Evolutionary conservation across 2,329 filamentous ascomycete genomes (phyloP), one percentile per base, ranked within the genome.

Genomic region (Aspergillus ochraceus): DNA sequence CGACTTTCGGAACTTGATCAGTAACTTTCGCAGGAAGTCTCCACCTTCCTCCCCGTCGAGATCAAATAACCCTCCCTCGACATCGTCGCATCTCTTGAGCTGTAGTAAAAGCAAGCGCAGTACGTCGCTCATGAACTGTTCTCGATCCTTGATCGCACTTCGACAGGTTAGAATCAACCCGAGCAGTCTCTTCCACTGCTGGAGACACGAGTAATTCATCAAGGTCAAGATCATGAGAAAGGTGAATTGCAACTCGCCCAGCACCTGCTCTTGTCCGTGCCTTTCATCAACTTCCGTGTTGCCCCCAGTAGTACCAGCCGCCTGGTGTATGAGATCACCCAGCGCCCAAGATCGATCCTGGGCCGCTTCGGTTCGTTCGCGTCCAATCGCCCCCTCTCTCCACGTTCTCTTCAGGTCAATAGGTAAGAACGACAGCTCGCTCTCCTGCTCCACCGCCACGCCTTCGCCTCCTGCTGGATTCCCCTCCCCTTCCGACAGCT

Each of bases 131-230:
- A 86, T 87, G 56, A 87, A 80, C 2, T 68, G 68, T 30, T 82
- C 74, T 2, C 80, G 74, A 22, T 81, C 76, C 10, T 65, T 59
- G 17, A 87, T 77, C 2, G 85, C 85, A 46, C 69, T 70, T 19
- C 76, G 78, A 66, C 83, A 87, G 0, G 85, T 88, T 53, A 88
- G 75, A 8, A 87, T 74, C 24, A 89, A 72, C 1, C 75, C 74
- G 10, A 88, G 72, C 11, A 88, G 64, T 42, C 86, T 75, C 68
- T 86, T 87, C 86, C 86, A 89, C 68, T 88, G 86, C 69, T 88
- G 85, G 3, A 88, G 74, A 66, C 86, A 88, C 2, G 85, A 87
- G 69, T 84, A 87, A 68, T 88, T 89, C 76, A 86, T 86, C 62
- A 88, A 76, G 5, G 85, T 87, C 60, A 88, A 68, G 2, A 86